Conservation (phyloP, 257 asterid species). For the Solanum clarkiae region DNA sequence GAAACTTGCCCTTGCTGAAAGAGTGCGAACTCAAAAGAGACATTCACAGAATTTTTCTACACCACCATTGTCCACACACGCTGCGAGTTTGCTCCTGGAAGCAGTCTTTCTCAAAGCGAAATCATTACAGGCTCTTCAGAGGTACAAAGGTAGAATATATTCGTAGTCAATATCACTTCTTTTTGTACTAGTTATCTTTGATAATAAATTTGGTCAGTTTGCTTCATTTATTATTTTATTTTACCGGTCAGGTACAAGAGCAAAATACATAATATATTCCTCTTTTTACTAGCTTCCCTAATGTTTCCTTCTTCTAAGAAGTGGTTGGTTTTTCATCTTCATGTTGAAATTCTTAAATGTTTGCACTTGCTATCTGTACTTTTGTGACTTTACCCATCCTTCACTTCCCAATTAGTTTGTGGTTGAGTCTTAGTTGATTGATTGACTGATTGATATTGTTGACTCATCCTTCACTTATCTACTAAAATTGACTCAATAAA, state of each 20-base stretch:
- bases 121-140: constrained; percentile 71
- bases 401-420: neutral
- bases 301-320: neutral
- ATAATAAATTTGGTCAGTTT: neutral
- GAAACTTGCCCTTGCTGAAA: constrained; percentile 48
- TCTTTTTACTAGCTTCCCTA: neutral
- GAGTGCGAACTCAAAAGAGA: constrained; percentile 42
- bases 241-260: neutral
- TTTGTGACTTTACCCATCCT: neutral
- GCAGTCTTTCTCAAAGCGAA: constrained; percentile 79
- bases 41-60: constrained; percentile 34
- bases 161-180: neutral
- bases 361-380: neutral
- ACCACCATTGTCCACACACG: constrained; percentile 67
- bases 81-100: constrained; percentile 77
- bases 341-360: neutral
- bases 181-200: neutral
- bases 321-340: neutral
- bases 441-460: neutral
- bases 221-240: neutral
- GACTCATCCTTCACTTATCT: neutral
- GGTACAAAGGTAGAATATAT: constrained; percentile 52
- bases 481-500: neutral
- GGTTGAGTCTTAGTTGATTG: neutral
- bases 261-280: neutral